Base-by-base conservation (phyloP, 1,139 yeast genomes). In the Zygotorulaspora mrakii region DNA sequence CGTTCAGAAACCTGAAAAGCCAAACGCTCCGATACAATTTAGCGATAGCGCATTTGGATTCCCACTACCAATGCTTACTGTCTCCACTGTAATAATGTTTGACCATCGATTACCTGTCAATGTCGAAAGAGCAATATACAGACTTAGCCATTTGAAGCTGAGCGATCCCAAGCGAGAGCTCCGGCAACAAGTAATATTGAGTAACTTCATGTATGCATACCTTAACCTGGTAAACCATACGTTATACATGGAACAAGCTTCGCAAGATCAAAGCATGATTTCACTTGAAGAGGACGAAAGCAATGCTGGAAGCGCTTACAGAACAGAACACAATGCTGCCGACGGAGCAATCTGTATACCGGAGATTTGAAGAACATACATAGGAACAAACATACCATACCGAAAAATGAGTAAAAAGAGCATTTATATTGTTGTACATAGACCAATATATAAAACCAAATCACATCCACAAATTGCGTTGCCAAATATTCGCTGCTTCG, bases 191-290 rank as follows among this genome's bases (percentile, higher is more conserved):
- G 98, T 91, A 2, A 64, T 91, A 37, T 66, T 91, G 50, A 86
- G 96, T 42, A 94, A 94, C 62, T 91, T 91, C 73, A 91, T 91
- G 98, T 91, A 91, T 61, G 94, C 97, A 0, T 91, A 91, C 65
- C 74, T 91, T 70, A 91, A 91, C 59, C 70, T 91, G 63, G 96
- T 91, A 43, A 94, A 91, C 62, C 96, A 89, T 54, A 82, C 91
- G 5, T 68, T 83, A 51, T 86, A 82, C 61, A 64, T 83, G 49
- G 89, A 83, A 54, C 87, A 79, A 51, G 71, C 62, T 40, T 65
- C 62, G 30, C 69, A 53, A 33, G 57, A 54, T 14, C 41, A 42
- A 11, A 36, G 33, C 8, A 3, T 35, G 16, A 29, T n/a, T 6
- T 8, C 33, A 9, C 18, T 12, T 16, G 17, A 16, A 10, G 24